Evolutionary conservation across 148 eudicot species (phyloP).

Genomic region (Rhododendron ferrugineum): DNA sequence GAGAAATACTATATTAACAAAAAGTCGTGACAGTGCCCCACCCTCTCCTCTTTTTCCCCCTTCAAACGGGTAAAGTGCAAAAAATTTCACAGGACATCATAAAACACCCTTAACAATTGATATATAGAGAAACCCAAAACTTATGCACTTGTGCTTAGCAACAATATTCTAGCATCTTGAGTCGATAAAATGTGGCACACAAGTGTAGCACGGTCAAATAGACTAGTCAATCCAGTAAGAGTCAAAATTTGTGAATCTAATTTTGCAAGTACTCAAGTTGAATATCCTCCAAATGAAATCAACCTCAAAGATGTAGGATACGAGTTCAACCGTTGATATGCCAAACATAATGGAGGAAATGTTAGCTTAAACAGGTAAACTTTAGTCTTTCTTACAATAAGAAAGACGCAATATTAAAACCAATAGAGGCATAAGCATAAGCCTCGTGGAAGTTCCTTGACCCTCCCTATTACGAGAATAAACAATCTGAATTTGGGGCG

Average conservation of each 20-base stretch:
- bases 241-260: no score
- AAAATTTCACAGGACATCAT: not conserved
- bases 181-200: not conserved
- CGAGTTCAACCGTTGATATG: not conserved
- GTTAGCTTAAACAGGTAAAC: not conserved
- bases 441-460: not conserved
- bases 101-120: not conserved
- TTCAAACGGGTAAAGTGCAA: not conserved
- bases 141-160: not conserved
- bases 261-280: not conserved
- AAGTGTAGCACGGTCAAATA: not conserved
- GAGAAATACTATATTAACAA: not conserved
- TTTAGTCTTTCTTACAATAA: not conserved
- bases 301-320: not conserved
- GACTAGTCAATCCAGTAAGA: not conserved
- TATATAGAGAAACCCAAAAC: not conserved
- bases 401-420: not conserved
- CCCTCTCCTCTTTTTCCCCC: not conserved
- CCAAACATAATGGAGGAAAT: not conserved
- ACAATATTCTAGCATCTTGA: constrained; percentile 7
- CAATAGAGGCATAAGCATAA: not conserved
- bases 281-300: not conserved
- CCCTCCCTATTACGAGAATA: not conserved
- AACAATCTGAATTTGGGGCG: not conserved
- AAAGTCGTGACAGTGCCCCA: not conserved